Evolutionary conservation across 2,329 filamentous ascomycete species (phyloP).

Genomic region (Xylariaceae sp.): DNA sequence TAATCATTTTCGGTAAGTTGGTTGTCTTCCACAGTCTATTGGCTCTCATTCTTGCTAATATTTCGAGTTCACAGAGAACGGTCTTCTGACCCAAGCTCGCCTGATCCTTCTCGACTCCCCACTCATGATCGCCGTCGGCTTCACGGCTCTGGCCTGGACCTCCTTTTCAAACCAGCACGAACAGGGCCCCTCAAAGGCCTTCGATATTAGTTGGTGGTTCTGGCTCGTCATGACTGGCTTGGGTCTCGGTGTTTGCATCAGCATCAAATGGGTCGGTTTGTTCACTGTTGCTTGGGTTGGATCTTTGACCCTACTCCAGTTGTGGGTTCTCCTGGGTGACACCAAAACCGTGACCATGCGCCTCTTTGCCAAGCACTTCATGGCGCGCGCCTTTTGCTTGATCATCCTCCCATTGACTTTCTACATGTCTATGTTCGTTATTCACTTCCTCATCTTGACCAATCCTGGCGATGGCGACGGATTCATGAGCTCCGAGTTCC

Average conservation of each 20-base stretch:
- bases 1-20: slow-evolving; percentile 83
- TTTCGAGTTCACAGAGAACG: slow-evolving; percentile 81
- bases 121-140: slow-evolving; percentile 85
- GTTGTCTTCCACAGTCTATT: too few species aligned
- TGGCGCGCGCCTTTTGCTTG: slow-evolving; percentile 85
- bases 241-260: slow-evolving; percentile 82
- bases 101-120: slow-evolving; percentile 95
- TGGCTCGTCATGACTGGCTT: slow-evolving; percentile 87
- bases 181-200: slow-evolving; percentile 82
- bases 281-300: slow-evolving; percentile 99
- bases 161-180: slow-evolving; percentile 98
- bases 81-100: slow-evolving; percentile 88
- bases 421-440: slow-evolving; percentile 95
- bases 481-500: slow-evolving; percentile 99
- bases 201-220: slow-evolving; percentile 93
- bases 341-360: slow-evolving; percentile 78
- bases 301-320: slow-evolving; percentile 80
- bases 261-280: slow-evolving; percentile 98
- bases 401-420: slow-evolving; percentile 85
- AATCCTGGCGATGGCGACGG: slow-evolving; percentile 97
- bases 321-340: slow-evolving; percentile 94
- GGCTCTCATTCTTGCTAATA: too few species aligned
- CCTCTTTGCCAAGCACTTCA: slow-evolving; percentile 88
- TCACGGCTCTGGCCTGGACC: slow-evolving; percentile 84
- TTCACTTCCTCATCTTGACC: slow-evolving; percentile 88